Base-by-base conservation (phyloP, 192 early-diverging fungal species). In the Linderina pennispora region DNA sequence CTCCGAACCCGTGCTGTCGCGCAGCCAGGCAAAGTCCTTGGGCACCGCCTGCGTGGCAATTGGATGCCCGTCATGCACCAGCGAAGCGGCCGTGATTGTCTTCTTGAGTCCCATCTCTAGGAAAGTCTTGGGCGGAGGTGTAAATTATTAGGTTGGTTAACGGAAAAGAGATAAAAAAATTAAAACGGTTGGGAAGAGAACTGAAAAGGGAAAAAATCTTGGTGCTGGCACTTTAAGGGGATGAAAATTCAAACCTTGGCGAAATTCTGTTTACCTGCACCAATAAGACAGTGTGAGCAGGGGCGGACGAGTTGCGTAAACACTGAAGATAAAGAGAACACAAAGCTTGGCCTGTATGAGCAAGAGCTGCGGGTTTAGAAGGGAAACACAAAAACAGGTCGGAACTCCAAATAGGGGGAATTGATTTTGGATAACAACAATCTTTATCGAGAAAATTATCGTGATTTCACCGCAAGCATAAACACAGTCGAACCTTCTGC, bases 1-100 rank as follows among this genome's bases (percentile, higher is more conserved):
- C 67, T 97, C 93, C 4, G 93, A 92, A 5, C 88, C 84, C 8
- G 82, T 80, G 24, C 82, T 82, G 48, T 80, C 65, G 43, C 83
- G 76, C 23, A 77, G 75, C 85, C 87, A 87, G 16, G 80, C 79
- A 45, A 84, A 75, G 58, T 89, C 86, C 40, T 78, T 53, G 14
- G 75, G 65, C 23, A 77, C 67, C 6, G 62, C 53, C 17, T 66
- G 51, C n/a, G 60, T 65, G 48, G 67, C 67, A 51, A 64, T 59
- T 40, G 67, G 67, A 7, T 63, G 60, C 18, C 67, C 67, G 17
- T 71, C 67, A 31, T 58, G 67, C 36, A 71, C 67, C 23, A 69
- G 54, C 45, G 65, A 69, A 8, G 65, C 65, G 1, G 65, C 65
- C 7, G 65, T 69, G 38, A 69, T 55, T 38, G 65, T 69, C 53